Evolutionary conservation across 1,139 yeast genomes (phyloP), one percentile per base, ranked within the genome.

Genomic region (Blastobotrys aristatus): DNA sequence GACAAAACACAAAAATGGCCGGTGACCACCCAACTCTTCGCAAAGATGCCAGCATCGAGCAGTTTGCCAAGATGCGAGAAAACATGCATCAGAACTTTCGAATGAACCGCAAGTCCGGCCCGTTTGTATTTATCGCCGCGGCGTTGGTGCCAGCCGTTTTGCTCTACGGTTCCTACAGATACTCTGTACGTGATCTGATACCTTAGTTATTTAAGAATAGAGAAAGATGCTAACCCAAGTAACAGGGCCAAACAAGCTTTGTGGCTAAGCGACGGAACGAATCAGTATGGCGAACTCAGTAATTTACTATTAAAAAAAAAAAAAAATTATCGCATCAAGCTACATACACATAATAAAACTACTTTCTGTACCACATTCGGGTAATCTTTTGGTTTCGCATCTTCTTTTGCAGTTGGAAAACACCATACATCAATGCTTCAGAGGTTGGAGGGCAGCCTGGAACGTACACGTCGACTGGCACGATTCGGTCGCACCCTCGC

Each of bases 401-500:
- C 76, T 86, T 87, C 81, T 84, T 84, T 69, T 86, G 95, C 62
- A 87, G 75, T 70, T 84, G 90, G 76, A 86, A 84, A 38, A 87
- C 83, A 52, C 95, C 96, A 66, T 86, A 87, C 88, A 87, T 79
- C 69, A 87, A 80, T 7, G 95, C 95, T 70, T 87, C 95, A 47
- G 90, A 77, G 26, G 95, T 84, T 45, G 96, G 96, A 22, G 96
- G 96, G 70, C 96, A 87, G 8, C 96, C 96, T 17, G 96, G 96
- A 44, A 87, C 95, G 63, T 86, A 87, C 44, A 87, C 85, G 66
- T 87, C 96, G 33, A 87, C 95, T 11, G 96, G 96, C 39, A 87
- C 80, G 52, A 87, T 75, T 65, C 96, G 74, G 72, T 87, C 96
- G 63, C 95, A 88, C 40, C 96, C 96, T 65, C 96, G 77, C 26